Conservation (phyloP, 2,329 filamentous ascomycete genomes). For the Ascochyta koolunga region DNA sequence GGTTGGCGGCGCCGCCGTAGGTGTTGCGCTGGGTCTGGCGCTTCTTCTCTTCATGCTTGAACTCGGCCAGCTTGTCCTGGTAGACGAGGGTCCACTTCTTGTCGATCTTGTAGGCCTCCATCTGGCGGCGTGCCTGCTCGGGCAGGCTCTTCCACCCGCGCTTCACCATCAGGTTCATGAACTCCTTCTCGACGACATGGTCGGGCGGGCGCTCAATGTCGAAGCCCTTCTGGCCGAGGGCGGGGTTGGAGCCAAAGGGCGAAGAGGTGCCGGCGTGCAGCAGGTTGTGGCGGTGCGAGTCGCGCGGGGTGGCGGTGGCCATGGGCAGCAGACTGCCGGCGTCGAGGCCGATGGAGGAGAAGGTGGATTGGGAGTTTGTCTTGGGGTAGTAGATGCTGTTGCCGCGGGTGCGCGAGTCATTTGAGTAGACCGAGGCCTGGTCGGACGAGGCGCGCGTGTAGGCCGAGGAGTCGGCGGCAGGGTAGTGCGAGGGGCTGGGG, state of each 20-base stretch:
- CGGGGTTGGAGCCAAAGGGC: conserved; percentile 55
- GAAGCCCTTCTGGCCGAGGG: conserved; percentile 61
- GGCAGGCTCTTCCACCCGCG: conserved; percentile 96
- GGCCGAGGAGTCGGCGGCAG: conserved; percentile 51
- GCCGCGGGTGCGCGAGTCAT: conserved; percentile 64
- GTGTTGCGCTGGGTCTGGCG: conserved; percentile 74
- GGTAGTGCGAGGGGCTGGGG: conserved; percentile 25
- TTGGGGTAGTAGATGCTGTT: conserved; percentile 57
- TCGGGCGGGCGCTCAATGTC: conserved; percentile 76
- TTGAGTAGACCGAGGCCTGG: conserved; percentile 69
- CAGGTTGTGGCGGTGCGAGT: conserved; percentile 48
- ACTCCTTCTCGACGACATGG: conserved; percentile 85
- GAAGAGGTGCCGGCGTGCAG: conserved; percentile 52
- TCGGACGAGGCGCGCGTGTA: conserved; percentile 66
- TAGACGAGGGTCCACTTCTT: conserved; percentile 99
- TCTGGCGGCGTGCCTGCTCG: conserved; percentile 91
- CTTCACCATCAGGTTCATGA: conserved; percentile 93
- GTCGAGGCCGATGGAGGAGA: conserved; percentile 53
- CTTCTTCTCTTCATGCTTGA: conserved; percentile 92
- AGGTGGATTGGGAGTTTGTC: conserved; percentile 57
- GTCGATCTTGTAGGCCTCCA: conserved; percentile 89
- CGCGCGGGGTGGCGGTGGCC: conserved; percentile 48
- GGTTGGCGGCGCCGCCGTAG: conserved; percentile 59
- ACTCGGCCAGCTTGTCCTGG: conserved; percentile 91
- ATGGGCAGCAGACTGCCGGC: conserved; percentile 47